Conservation (phyloP, 140 eudicot species). For the Oenanthe javanica region DNA sequence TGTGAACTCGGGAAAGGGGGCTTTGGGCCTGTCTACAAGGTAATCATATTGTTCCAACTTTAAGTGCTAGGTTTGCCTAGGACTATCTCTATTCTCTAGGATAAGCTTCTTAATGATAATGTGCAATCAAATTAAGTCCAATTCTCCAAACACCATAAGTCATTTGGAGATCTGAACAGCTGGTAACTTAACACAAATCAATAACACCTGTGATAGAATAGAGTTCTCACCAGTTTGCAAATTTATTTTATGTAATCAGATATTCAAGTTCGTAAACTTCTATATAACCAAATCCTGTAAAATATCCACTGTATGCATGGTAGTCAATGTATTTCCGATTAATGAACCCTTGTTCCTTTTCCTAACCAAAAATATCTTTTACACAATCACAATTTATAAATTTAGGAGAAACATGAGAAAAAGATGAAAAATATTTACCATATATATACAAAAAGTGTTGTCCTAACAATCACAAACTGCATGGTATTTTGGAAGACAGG, state of each 20-base stretch:
- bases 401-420: neutral
- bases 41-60: neutral
- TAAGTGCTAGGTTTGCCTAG: neutral
- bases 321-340: neutral
- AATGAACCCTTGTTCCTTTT: neutral
- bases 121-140: neutral
- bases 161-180: neutral
- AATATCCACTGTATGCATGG: neutral
- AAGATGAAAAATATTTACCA: neutral
- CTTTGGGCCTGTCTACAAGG: constrained; percentile 3
- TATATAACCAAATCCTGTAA: too few species aligned
- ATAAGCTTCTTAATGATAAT: neutral
- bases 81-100: neutral
- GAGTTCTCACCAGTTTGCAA: neutral
- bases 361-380: neutral
- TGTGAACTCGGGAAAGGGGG: constrained; percentile 1
- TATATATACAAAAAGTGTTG: neutral
- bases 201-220: neutral
- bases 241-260: neutral
- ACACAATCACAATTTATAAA: neutral
- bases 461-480: neutral
- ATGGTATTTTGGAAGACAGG: neutral
- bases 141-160: neutral
- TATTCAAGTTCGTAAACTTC: neutral
- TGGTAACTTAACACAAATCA: neutral